Percentiles rank a stretch among this genome's conserved stretches.
phyloP scores from a whole-genome alignment of 225 moss, liverwort and hornwort species.

The Neckera pumila region DNA sequence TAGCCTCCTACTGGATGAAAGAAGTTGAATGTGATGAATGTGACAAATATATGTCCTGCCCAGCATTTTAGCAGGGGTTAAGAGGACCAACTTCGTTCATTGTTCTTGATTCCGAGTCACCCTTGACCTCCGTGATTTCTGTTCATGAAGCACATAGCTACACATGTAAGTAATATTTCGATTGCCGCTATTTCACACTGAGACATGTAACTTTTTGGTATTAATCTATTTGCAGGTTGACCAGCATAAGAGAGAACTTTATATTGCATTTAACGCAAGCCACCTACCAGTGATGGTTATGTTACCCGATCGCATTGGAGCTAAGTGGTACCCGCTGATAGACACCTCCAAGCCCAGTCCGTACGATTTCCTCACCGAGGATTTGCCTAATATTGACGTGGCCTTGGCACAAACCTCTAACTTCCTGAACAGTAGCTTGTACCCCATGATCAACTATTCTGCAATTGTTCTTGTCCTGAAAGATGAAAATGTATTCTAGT shows the following conservation, averaged over 20 bases:
- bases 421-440: conserved; percentile 47
- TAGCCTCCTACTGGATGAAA: not conserved
- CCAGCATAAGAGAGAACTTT: conserved; percentile 49
- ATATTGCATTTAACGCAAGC: conserved; percentile 75
- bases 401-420: conserved; percentile 52
- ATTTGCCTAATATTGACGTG: conserved; percentile 42
- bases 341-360: conserved; percentile 76
- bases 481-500: conserved; percentile 35
- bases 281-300: conserved; percentile 55
- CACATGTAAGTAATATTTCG: not conserved
- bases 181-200: not conserved
- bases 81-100: not conserved
- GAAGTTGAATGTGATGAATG: not conserved
- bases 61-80: not conserved
- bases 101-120: not conserved
- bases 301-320: conserved; percentile 58
- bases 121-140: not conserved
- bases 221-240: conserved; percentile 43
- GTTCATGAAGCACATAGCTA: not conserved
- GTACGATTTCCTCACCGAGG: conserved; percentile 67
- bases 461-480: conserved; percentile 60
- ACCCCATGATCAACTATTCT: conserved; percentile 79
- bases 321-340: conserved; percentile 69
- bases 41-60: not conserved
- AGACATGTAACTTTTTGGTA: not conserved